phyloP scores from a whole-genome alignment of 305 asterid species.

The Fraxinus xanthoxyloides region DNA sequence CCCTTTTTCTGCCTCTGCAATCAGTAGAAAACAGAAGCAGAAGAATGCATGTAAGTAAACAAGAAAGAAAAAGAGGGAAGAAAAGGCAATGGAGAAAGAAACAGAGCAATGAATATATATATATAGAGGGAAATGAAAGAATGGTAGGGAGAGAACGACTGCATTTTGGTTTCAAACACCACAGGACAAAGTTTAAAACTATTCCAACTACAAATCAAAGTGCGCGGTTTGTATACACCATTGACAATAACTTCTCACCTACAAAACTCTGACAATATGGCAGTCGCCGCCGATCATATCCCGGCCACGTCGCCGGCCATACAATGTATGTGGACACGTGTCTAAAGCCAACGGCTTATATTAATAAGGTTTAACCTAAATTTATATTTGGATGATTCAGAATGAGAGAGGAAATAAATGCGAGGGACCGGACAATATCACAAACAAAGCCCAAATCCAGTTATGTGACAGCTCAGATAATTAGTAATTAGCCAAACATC shows the following conservation, averaged over 20 bases:
- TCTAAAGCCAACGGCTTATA: background rate
- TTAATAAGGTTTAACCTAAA: background rate
- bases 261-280: background rate
- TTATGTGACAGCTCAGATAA: background rate
- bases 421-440: background rate
- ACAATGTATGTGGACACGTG: background rate
- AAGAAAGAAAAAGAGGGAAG: background rate
- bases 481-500: background rate
- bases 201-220: background rate
- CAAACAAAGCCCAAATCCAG: background rate
- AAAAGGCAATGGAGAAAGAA: background rate
- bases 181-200: background rate
- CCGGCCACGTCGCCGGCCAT: background rate
- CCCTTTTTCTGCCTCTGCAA: background rate
- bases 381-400: background rate
- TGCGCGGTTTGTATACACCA: background rate
- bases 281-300: background rate
- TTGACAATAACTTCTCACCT: background rate
- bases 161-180: background rate
- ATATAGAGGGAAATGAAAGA: background rate
- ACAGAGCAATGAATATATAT: background rate
- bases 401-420: background rate
- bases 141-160: background rate
- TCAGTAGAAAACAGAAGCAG: conserved; percentile 3
- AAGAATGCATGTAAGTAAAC: background rate